phyloP scores from a whole-genome alignment of 345 rosid species.

The Cardamine chenopodiifolia region DNA sequence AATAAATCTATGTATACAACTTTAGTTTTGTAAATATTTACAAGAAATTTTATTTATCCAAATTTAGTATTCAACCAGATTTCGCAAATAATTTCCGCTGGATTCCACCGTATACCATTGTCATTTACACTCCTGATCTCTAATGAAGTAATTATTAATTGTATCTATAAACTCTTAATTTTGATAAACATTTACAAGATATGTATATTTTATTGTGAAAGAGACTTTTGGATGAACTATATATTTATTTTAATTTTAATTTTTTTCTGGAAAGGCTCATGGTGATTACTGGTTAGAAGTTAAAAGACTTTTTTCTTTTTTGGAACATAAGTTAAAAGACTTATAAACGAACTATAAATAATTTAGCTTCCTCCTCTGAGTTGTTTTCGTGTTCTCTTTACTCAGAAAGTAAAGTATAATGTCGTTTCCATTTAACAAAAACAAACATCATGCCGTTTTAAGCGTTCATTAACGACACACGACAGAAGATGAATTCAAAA shows the following conservation, averaged over 20 bases:
- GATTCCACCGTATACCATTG: not conserved
- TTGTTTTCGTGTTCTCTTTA: not conserved
- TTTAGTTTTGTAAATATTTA: not conserved
- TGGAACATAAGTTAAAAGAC: too few species aligned
- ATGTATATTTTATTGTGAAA: not conserved
- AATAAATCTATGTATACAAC: not conserved
- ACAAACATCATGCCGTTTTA: constrained; percentile 2
- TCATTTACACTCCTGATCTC: not conserved
- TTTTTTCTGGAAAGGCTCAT: not conserved
- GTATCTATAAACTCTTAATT: not conserved
- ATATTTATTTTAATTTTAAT: not conserved
- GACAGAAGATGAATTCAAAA: constrained; percentile 32
- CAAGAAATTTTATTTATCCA: not conserved
- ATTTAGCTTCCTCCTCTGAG: too few species aligned
- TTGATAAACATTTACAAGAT: not conserved
- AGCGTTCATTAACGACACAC: constrained; percentile 9
- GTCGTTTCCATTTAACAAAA: not conserved
- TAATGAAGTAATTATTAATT: not conserved
- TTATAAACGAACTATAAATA: too few species aligned
- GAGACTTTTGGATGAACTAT: not conserved
- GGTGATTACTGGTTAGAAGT: not conserved
- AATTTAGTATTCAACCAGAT: not conserved
- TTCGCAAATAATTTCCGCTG: not conserved
- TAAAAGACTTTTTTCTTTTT: too few species aligned
- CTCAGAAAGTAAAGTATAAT: not conserved